Conservation (phyloP, 192 early-diverging fungal genomes). For the Backusella macrospora region DNA sequence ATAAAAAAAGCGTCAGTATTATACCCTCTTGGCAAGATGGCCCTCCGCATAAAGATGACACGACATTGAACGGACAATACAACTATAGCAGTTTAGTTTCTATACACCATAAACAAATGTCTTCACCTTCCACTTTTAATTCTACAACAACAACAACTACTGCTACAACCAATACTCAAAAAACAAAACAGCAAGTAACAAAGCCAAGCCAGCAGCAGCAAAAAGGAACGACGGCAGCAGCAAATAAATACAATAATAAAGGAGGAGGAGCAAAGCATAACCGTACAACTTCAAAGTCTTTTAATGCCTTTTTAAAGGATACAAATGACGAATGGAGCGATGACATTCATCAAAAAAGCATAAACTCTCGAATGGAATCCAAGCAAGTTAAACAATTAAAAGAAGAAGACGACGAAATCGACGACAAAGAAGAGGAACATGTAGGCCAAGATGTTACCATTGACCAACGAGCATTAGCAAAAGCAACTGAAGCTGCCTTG, state of each 20-base stretch:
- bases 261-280: neutral
- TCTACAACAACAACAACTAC: neutral
- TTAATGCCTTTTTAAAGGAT: constrained; percentile 42
- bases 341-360: constrained; percentile 17
- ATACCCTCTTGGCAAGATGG: neutral
- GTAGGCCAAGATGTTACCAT: neutral
- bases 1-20: neutral
- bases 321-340: constrained; percentile 53
- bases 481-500: neutral
- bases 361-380: too few species aligned
- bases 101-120: neutral
- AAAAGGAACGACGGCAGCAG: constrained; percentile 1
- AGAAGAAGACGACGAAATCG: too few species aligned
- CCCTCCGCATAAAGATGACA: neutral
- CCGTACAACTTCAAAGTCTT: constrained; percentile 35
- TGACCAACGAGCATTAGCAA: neutral
- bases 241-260: constrained; percentile 4
- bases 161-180: neutral
- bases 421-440: neutral
- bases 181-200: constrained; percentile 6
- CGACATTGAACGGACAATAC: constrained; percentile 50
- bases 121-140: neutral
- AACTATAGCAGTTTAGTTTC: constrained; percentile 48
- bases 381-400: too few species aligned
- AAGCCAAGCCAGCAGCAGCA: neutral